Evolutionary conservation across 2,329 filamentous ascomycete species (phyloP).

Genomic region (Sporothrix brasiliensis): DNA sequence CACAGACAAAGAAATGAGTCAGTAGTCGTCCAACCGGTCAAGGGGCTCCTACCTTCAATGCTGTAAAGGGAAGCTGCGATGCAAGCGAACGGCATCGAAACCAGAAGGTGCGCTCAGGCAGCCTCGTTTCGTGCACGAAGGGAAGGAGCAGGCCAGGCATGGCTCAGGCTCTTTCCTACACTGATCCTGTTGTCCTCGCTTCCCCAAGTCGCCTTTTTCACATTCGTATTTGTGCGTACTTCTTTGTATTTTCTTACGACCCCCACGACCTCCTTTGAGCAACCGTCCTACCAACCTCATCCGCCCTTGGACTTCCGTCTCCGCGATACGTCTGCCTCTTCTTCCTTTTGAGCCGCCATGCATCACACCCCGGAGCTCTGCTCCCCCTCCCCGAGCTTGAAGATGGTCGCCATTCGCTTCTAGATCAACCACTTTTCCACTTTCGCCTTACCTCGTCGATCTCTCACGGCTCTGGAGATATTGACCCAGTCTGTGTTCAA

Average conservation of each 20-base stretch:
- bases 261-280: background rate
- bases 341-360: background rate
- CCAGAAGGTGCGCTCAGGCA: background rate
- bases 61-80: constrained; percentile 7
- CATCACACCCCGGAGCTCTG: background rate
- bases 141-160: background rate
- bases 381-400: constrained; percentile 11
- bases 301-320: background rate
- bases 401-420: background rate
- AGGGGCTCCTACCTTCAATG: background rate
- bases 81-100: background rate
- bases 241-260: background rate
- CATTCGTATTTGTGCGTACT: background rate
- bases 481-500: background rate
- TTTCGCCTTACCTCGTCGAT: background rate
- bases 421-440: background rate
- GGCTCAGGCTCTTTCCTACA: background rate
- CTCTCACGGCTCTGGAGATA: background rate
- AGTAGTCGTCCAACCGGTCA: background rate
- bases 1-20: background rate
- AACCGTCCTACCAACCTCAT: background rate
- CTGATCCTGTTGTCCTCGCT: constrained; percentile 33
- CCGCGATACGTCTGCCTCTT: background rate
- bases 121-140: background rate
- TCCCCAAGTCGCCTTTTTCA: background rate